Evolutionary conservation across 179 eudicot genomes (phyloP), one percentile per base, ranked within the genome.

Genomic region (Beta lomatogona): DNA sequence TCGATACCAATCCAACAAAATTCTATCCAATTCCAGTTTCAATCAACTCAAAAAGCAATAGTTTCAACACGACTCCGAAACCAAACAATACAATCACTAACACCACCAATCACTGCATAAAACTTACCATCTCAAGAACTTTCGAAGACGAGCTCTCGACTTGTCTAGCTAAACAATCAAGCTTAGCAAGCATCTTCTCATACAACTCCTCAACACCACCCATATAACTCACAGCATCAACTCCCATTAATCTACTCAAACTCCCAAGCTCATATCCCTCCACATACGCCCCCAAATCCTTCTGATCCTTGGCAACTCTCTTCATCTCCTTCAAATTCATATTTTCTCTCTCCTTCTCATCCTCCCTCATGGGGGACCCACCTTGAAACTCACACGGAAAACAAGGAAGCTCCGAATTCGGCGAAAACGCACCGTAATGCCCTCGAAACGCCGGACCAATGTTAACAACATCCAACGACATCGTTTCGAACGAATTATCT

Each of bases 371-470:
- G 7, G 89, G 87, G 6, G 86, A 82, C 2, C 85, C 89, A 59
- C 76, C 77, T 16, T 57, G 79, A 3, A 85, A 28, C 11, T 86
- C 88, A 61, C 87, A 88, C 9, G 86, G 73, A 83, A 88, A 16
- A 6, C 36, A 75, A 3, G 97, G 98, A n/a, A 94, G 76, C 59
- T 81, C 78, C 18, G 90, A 89, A 25, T 67, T 87, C 5, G 94
- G 91, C 82, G 82, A 81, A 66, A 93, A 93, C 46, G 81, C 71
- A 52, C 81, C 81, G 60, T 95, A 95, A 60, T 93, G 96, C 1
- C 88, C 88, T 0, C 97, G 88, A 59, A 92, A 92, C 22, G 91
- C 91, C 1, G 97, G 97, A 0, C 98, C 97, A 68, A 93, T 86
- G 80, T 95, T 95, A 45, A 92, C 82, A 8, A 93, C 76, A 19